Evolutionary conservation across 495 filamentous ascomycete genomes (phyloP).

Genomic region (Hyaloscypha finlandica): DNA sequence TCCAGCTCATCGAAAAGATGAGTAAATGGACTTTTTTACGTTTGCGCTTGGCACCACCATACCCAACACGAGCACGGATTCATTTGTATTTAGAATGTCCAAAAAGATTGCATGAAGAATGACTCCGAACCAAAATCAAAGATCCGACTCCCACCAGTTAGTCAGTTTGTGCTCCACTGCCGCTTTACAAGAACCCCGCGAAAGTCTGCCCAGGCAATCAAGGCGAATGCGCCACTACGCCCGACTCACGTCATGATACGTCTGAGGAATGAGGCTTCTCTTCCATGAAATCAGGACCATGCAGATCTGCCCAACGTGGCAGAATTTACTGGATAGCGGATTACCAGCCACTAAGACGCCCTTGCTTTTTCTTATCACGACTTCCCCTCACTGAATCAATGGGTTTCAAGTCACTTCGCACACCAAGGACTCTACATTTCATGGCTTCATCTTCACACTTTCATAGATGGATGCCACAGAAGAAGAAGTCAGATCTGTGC

Average conservation of each 20-base stretch:
- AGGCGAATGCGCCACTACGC: not conserved
- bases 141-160: too few species aligned
- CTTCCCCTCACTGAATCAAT: not conserved
- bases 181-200: constrained; percentile 5
- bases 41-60: too few species aligned
- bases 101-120: too few species aligned
- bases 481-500: constrained; percentile 2
- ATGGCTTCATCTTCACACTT: not conserved
- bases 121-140: too few species aligned
- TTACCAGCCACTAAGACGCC: not conserved
- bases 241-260: constrained; percentile 12
- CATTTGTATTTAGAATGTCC: not conserved
- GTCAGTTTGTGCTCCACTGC: constrained; percentile 3
- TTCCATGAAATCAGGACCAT: not conserved
- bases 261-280: not conserved
- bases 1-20: too few species aligned
- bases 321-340: not conserved
- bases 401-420: not conserved
- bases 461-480: not conserved
- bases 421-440: not conserved
- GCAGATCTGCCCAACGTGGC: not conserved
- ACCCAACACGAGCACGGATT: not conserved
- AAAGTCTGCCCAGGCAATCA: not conserved
- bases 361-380: constrained; percentile 7
- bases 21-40: too few species aligned